Evolutionary conservation across 345 rosid species (phyloP), one percentile per base, ranked within the genome.

Genomic region (Linum trigynum): DNA sequence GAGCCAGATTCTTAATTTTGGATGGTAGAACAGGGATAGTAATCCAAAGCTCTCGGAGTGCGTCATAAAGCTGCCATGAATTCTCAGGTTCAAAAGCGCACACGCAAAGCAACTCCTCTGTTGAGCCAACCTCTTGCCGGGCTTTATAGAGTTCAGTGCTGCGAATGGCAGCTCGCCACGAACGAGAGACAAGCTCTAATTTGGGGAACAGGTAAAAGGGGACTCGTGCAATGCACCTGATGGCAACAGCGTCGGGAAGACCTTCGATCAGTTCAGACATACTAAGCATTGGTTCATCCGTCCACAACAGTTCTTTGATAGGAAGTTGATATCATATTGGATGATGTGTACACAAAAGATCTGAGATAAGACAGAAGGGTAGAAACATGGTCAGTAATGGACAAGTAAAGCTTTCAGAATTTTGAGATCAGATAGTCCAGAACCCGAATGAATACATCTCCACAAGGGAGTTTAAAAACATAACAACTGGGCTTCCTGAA

Each of bases 231-330:
- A 94, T 85, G 81, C 97, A 94, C 81, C 97, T 81, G 65, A 94
- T 69, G 65, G 96, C 89, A 65, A 94, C 90, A 5, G 95, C 94
- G 1, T 90, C 97, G 0, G 96, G 99, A 59, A 94, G 95, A 50
- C 97, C 95, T 75, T 94, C 92, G 57, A 94, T 82, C 73, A 94
- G 81, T 71, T 79, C 91, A 75, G 99, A 84, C 99, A 92, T 92
- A 65, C 71, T 82, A 74, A 66, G 39, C 71, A 69, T 66, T 72
- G 72, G 75, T 67, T 76, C 84, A 83, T 78, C 77, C 9, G 71
- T 70, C 67, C 55, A 63, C 62, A 64, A 65, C 16, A 61, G 64
- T 61, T 55, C 62, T 75, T 66, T 66, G 55, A 68, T 36, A 9
- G 61, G 36, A 59, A 67, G 9, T 43, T 71, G 56, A 64, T 63